phyloP scores from a whole-genome alignment of 768 basidiomycete species.

The Phanerodontia chrysosporium region DNA sequence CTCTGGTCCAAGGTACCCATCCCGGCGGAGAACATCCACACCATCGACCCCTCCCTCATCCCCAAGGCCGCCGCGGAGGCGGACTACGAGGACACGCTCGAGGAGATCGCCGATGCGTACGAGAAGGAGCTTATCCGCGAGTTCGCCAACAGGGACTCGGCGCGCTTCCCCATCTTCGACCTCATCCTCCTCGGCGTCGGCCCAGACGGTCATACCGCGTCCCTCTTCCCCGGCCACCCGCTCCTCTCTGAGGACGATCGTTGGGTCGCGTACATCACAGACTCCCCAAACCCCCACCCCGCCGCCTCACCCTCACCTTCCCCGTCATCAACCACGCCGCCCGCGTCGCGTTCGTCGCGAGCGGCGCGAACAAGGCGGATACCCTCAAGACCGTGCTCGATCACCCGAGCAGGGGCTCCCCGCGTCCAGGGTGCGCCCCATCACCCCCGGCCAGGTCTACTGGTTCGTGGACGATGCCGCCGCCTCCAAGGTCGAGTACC shows the following conservation, averaged over 20 bases:
- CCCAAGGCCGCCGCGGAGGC: slow-evolving; percentile 43
- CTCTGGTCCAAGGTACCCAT: slow-evolving; percentile 85
- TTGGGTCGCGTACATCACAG: slow-evolving; percentile 92
- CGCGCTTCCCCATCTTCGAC: slow-evolving; percentile 96
- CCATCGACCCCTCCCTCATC: slow-evolving; percentile 65
- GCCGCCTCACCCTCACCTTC: slow-evolving; percentile 87
- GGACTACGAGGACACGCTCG: slow-evolving; percentile 24
- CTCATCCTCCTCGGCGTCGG: slow-evolving; percentile 96
- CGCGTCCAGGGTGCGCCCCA: slow-evolving; percentile 75
- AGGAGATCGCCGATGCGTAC: slow-evolving; percentile 78
- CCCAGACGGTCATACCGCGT: slow-evolving; percentile 97
- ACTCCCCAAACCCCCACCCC: slow-evolving; percentile 93
- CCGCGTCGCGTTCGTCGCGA: slow-evolving; percentile 84
- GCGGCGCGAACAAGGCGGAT: slow-evolving; percentile 79
- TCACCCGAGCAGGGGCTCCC: slow-evolving; percentile 72
- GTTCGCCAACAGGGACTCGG: slow-evolving; percentile 90
- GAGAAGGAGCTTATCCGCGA: slow-evolving; percentile 81
- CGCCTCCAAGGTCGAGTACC: slow-evolving; percentile 54
- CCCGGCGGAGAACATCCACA: slow-evolving; percentile 71
- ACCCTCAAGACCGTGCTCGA: slow-evolving; percentile 73
- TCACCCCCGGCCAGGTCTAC: slow-evolving; percentile 76
- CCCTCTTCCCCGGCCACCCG: slow-evolving; percentile 91
- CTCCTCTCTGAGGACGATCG: slow-evolving; percentile 82
- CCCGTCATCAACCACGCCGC: slow-evolving; percentile 89
- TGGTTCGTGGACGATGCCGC: slow-evolving; percentile 96